Evolutionary conservation across 192 early-diverging fungal genomes (phyloP).

Genomic region (Backusella parvicylindrica): DNA sequence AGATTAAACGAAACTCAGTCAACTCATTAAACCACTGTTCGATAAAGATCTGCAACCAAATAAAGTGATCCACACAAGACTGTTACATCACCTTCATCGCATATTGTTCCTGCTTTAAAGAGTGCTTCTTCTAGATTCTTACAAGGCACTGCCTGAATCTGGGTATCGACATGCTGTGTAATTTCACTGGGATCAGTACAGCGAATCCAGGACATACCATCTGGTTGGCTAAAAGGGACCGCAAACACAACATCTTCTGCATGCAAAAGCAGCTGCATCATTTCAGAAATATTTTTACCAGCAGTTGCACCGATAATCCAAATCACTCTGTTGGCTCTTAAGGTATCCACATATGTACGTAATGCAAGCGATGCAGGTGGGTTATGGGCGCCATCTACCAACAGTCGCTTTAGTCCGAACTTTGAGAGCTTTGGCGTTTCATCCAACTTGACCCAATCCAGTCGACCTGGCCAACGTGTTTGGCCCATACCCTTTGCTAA

Average conservation of each 20-base stretch:
- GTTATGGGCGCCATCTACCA: conserved; percentile 94
- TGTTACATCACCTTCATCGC: conserved; percentile 43
- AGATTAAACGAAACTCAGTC: not conserved
- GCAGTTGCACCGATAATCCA: conserved; percentile 79
- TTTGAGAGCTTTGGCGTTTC: conserved; percentile 9
- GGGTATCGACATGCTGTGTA: conserved; percentile 14
- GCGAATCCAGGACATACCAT: conserved; percentile 87
- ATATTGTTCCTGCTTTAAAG: conserved; percentile 21
- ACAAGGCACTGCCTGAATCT: conserved; percentile 22
- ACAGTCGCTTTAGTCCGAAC: conserved; percentile 41
- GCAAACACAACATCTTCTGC: conserved; percentile 61
- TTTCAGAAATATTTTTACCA: conserved; percentile 61
- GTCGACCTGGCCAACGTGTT: conserved; percentile 80
- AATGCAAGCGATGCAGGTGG: conserved; percentile 65
- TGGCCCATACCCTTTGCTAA: conserved; percentile 62
- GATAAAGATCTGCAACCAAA: conserved; percentile 76
- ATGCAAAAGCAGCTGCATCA: conserved; percentile 57
- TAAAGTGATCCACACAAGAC: conserved; percentile 87
- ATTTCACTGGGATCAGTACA: conserved; percentile 49
- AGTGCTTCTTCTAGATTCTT: conserved; percentile 40
- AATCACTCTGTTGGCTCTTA: conserved; percentile 36
- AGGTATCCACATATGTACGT: conserved; percentile 58
- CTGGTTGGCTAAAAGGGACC: conserved; percentile 71
- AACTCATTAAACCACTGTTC: conserved; percentile 20
- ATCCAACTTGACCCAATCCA: conserved; percentile 56